A percentile compares a stretch with the other conserved stretches of the same genome.
These are phyloP conservation scores for Lophiostoma macrostomum DNA, from an alignment of 495 filamentous ascomycete genomes.

Conservation along the genomic window DNA sequence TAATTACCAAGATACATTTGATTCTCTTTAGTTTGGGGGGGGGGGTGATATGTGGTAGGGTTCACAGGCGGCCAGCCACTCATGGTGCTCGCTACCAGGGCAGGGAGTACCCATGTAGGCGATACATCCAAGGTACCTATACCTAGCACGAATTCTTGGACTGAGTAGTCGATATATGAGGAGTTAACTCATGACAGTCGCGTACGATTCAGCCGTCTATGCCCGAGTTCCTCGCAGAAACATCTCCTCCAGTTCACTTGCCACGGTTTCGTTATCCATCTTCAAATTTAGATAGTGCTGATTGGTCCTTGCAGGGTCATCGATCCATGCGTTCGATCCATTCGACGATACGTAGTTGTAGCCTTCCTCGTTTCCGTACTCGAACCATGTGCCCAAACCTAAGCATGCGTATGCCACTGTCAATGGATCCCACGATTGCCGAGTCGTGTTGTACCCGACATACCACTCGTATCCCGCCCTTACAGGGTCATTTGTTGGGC, in stretches of 20 bases:
- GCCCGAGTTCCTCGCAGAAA: constrained; percentile 11
- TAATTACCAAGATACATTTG: too few species aligned
- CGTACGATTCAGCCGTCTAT: background rate
- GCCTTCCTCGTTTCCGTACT: constrained; percentile 14
- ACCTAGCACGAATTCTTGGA: too few species aligned
- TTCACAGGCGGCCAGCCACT: too few species aligned
- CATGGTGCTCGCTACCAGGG: too few species aligned
- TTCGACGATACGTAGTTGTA: constrained; percentile 21
- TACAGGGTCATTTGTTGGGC: constrained; percentile 40
- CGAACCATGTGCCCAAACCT: constrained; percentile 16
- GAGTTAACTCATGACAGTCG: too few species aligned
- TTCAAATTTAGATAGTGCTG: constrained; percentile 15
- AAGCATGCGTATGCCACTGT: constrained; percentile 43
- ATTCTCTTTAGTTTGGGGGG: too few species aligned
- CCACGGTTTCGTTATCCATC: constrained; percentile 9
- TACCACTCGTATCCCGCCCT: constrained; percentile 44
- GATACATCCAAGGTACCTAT: too few species aligned
- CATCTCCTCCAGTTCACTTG: constrained; percentile 32
- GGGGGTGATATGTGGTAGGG: too few species aligned
- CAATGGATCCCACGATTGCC: constrained; percentile 48
- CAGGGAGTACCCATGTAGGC: too few species aligned
- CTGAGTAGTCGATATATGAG: too few species aligned
- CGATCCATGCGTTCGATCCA: constrained; percentile 14
- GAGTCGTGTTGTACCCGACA: constrained; percentile 33
- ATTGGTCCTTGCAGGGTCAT: background rate